A percentile compares a stretch with the other conserved stretches of the same genome.
Conservation (phyloP, 805 yeast species). For the Wickerhamomyces sydowiorum region DNA sequence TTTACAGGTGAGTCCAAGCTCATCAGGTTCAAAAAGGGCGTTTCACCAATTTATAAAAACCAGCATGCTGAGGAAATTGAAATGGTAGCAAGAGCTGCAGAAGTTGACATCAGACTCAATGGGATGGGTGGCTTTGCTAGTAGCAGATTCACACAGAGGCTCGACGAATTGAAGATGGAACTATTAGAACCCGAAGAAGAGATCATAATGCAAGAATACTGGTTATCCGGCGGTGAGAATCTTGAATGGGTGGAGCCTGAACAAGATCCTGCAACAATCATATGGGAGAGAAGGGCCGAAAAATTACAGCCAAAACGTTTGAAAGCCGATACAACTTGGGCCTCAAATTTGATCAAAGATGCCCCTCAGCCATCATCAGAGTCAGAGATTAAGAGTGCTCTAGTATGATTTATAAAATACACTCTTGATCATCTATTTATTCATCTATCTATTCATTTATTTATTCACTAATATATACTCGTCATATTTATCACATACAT, state of each 20-base stretch:
- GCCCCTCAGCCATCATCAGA: neutral
- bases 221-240: constrained; percentile 84
- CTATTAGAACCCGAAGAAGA: constrained; percentile 54
- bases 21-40: constrained; percentile 60
- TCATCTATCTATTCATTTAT: neutral
- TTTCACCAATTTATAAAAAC: constrained; percentile 58
- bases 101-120: constrained; percentile 40
- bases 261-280: constrained; percentile 75
- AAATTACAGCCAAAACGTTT: constrained; percentile 10
- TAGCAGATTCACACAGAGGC: constrained; percentile 7
- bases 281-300: constrained; percentile 12
- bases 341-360: constrained; percentile 15
- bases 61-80: constrained; percentile 62
- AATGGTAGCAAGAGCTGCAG: constrained; percentile 59
- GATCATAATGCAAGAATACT: constrained; percentile 67
- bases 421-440: constrained; percentile 2
- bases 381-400: neutral
- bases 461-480: neutral
- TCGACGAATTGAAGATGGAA: constrained; percentile 7
- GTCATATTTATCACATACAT: no score
- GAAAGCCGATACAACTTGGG: constrained; percentile 14
- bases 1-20: constrained; percentile 48
- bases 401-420: no score
- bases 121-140: constrained; percentile 16
- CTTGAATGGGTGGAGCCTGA: constrained; percentile 90